phyloP scores from a whole-genome alignment of 1,284 basidiomycete species.

The Puccinia horiana region DNA sequence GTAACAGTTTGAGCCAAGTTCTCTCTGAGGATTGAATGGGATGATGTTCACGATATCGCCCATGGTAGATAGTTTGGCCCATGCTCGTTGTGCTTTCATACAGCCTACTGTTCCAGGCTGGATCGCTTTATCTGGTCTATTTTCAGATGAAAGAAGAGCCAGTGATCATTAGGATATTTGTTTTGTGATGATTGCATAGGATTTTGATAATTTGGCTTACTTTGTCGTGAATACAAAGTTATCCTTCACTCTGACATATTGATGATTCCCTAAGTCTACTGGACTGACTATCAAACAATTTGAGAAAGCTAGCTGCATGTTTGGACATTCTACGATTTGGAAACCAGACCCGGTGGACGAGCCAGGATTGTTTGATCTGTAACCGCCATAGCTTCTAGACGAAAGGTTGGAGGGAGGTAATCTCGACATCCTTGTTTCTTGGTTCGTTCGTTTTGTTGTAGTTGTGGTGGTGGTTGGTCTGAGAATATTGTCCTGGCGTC shows the following conservation, averaged over 20 bases:
- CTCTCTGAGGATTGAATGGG: constrained; percentile 65
- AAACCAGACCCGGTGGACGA: constrained; percentile 6
- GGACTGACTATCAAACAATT: constrained; percentile 48
- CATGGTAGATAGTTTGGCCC: constrained; percentile 70
- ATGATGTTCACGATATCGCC: constrained; percentile 76
- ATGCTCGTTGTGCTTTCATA: constrained; percentile 73
- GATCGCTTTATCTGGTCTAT: constrained; percentile 53
- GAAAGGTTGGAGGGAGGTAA: constrained; percentile 16
- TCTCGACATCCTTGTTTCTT: constrained; percentile 23
- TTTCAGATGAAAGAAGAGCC: neutral
- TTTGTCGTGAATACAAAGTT: constrained; percentile 70
- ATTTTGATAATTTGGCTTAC: constrained; percentile 61
- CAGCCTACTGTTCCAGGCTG: constrained; percentile 59
- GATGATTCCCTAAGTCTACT: constrained; percentile 22
- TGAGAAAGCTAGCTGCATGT: constrained; percentile 46
- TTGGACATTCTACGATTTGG: constrained; percentile 48
- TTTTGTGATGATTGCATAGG: neutral
- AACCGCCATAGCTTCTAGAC: neutral
- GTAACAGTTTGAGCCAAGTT: constrained; percentile 68
- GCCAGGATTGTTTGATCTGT: neutral
- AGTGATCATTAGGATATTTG: neutral
- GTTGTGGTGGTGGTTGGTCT: neutral
- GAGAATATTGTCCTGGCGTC: no score
- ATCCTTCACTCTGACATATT: constrained; percentile 69
- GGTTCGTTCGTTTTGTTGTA: neutral